Evolutionary conservation across 768 basidiomycete genomes (phyloP), one percentile per base, ranked within the genome.

Genomic region (Chalciporus pseudorubinellus): DNA sequence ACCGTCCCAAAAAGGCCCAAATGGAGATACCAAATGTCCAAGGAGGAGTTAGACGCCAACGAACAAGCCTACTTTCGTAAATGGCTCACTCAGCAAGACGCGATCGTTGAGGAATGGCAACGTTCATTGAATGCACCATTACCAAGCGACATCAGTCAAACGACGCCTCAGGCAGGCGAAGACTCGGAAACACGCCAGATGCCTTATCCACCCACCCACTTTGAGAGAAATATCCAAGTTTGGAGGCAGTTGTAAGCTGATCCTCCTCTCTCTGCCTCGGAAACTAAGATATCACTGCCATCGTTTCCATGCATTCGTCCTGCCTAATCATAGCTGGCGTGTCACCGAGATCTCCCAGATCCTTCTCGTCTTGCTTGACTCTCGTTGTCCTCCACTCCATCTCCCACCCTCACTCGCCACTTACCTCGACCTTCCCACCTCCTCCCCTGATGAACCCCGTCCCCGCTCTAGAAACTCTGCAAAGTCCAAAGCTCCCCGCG

Each of bases 271-370:
- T 33, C 52, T 43, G 44, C 40, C 38, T 29, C 41, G 11, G 21
- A 43, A 43, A 39, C 43, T 49, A 43, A 47, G 28, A 50, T 44
- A 19, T 31, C 21, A 18, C 21, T 49, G 42, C 38, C 66, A n/a
- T n/a, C n/a, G n/a, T 19, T 55, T 18, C 38, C 16, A 24, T 48
- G 22, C n/a, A 26, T n/a, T 31, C 20, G 19, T 26, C 24, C 24
- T 24, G 24, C 3, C 24, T 4, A 24, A 24, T 24, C 3, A 55
- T 59, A 92, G 89, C 59, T 98, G 95, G 95, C 82, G 95, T 33
- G 95, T 97, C 19, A 84, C 87, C 6, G 95, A 98, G 70, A 87
- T 89, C 21, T 91, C 91, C 0, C 82, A 93, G 59, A 90, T 98
- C 56, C 74, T 98, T 18, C 81, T 97, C 44, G 77, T 95, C 44